These are phyloP conservation scores for Fusarium tricinctum DNA, from an alignment of 2,329 filamentous ascomycete species.

Conservation along the genomic window DNA sequence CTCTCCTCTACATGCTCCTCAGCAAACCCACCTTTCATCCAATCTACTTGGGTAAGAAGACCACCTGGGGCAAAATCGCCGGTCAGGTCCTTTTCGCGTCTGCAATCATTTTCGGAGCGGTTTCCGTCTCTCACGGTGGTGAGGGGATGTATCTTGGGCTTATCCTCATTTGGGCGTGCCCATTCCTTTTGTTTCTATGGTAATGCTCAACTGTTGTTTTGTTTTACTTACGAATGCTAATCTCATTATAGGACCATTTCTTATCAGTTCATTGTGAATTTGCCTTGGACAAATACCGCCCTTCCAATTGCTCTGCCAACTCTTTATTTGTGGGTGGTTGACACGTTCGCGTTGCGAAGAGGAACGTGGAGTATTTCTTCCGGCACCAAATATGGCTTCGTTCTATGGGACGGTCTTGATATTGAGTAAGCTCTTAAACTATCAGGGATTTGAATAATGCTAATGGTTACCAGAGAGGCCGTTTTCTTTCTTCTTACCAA, in stretches of 20 bases:
- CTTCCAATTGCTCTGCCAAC: slow-evolving; percentile 75
- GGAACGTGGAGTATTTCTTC: slow-evolving; percentile 80
- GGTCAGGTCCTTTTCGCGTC: slow-evolving; percentile 66
- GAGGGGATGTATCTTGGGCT: slow-evolving; percentile 76
- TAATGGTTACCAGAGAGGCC: slow-evolving; percentile 64
- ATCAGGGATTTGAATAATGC: accelerated
- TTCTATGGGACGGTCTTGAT: slow-evolving; percentile 75
- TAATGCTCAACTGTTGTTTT: background rate
- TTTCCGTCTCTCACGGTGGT: slow-evolving; percentile 61
- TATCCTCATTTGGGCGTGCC: slow-evolving; percentile 77
- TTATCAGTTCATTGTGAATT: slow-evolving; percentile 72
- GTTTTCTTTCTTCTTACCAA: slow-evolving; percentile 81
- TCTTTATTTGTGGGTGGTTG: slow-evolving; percentile 78
- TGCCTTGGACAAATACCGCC: slow-evolving; percentile 70
- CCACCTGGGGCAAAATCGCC: slow-evolving; percentile 51
- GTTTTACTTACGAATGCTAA: slow-evolving; percentile 4
- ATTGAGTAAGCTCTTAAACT: slow-evolving; percentile 62
- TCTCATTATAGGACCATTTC: slow-evolving; percentile 69
- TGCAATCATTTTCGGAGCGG: slow-evolving; percentile 60
- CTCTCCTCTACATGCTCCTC: slow-evolving; percentile 75
- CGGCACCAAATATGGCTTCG: slow-evolving; percentile 74
- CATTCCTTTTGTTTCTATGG: slow-evolving; percentile 69
- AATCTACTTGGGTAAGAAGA: slow-evolving; percentile 56
- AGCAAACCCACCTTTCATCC: slow-evolving; percentile 73
- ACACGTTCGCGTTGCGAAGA: slow-evolving; percentile 74